Conservation (phyloP, 345 rosid species). For the Rubroshorea leprosula region DNA sequence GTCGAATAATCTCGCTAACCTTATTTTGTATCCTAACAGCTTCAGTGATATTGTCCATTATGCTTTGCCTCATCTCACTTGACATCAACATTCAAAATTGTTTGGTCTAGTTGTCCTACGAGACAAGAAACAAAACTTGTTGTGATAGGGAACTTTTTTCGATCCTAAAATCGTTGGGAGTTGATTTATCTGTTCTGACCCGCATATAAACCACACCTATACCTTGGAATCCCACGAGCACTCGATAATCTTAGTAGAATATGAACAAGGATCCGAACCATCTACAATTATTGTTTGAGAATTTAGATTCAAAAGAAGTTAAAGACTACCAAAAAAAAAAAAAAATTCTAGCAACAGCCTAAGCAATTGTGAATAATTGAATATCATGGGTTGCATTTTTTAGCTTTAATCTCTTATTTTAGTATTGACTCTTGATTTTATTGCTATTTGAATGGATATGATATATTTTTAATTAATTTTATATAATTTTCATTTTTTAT, state of each 20-base stretch:
- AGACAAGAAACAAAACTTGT: background rate
- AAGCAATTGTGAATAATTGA: too few relatives aligned
- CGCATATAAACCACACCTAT: slow-evolving; percentile 72
- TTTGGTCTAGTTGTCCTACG: background rate
- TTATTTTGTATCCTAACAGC: slow-evolving; percentile 82
- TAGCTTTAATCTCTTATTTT: too few relatives aligned
- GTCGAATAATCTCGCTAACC: slow-evolving; percentile 69
- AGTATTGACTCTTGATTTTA: too few relatives aligned
- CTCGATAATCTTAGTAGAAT: slow-evolving; percentile 83
- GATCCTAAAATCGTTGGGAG: slow-evolving; percentile 86
- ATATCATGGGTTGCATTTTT: too few relatives aligned
- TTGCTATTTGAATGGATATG: too few relatives aligned
- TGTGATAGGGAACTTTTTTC: slow-evolving; percentile 60
- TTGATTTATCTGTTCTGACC: slow-evolving; percentile 66
- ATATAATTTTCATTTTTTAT: too few relatives aligned
- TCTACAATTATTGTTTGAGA: slow-evolving; percentile 35
- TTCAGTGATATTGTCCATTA: slow-evolving; percentile 90
- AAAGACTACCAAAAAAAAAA: too few relatives aligned
- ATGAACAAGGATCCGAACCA: slow-evolving; percentile 59
- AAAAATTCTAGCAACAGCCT: too few relatives aligned
- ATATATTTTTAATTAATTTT: too few relatives aligned
- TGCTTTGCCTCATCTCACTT: slow-evolving; percentile 98
- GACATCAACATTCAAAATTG: slow-evolving; percentile 15
- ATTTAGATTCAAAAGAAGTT: background rate
- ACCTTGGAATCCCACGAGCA: slow-evolving; percentile 72